Evolutionary conservation across 2,329 filamentous ascomycete genomes (phyloP).

Genomic region (Rosellinia necatrix): DNA sequence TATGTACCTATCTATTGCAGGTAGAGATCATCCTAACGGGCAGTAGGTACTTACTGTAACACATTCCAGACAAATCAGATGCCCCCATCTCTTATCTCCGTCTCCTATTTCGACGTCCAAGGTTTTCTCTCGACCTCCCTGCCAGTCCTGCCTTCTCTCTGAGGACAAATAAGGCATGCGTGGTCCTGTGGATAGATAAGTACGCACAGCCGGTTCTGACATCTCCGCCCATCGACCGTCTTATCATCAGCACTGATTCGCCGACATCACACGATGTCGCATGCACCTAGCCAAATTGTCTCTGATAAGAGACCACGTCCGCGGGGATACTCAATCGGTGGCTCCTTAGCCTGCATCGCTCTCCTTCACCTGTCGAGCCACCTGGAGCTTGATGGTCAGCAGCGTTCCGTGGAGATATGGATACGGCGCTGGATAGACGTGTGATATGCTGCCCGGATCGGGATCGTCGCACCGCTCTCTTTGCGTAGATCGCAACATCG

Average conservation of each 20-base stretch:
- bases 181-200: constrained; percentile 2
- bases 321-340: constrained; percentile 22
- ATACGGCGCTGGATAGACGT: constrained; percentile 4
- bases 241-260: constrained; percentile 38
- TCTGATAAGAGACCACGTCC: constrained; percentile 32
- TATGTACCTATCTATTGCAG: too few relatives aligned
- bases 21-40: too few relatives aligned
- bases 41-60: not conserved
- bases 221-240: constrained; percentile 35
- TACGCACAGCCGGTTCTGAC: constrained; percentile 28
- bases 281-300: constrained; percentile 28
- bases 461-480: constrained; percentile 7
- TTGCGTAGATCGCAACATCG: not conserved
- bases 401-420: not conserved
- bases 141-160: not conserved
- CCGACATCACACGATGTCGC: constrained; percentile 12
- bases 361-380: constrained; percentile 5
- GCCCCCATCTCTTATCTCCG: constrained; percentile 21
- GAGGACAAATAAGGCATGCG: constrained; percentile 5
- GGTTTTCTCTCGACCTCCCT: constrained; percentile 6
- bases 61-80: constrained; percentile 11
- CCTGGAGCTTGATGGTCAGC: not conserved
- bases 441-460: constrained; percentile 1
- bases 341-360: not conserved
- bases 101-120: not conserved